A percentile compares a stretch with the other conserved stretches of the same genome.
phyloP scores from a whole-genome alignment of 768 basidiomycete genomes.

The Baorangia bicolor region DNA sequence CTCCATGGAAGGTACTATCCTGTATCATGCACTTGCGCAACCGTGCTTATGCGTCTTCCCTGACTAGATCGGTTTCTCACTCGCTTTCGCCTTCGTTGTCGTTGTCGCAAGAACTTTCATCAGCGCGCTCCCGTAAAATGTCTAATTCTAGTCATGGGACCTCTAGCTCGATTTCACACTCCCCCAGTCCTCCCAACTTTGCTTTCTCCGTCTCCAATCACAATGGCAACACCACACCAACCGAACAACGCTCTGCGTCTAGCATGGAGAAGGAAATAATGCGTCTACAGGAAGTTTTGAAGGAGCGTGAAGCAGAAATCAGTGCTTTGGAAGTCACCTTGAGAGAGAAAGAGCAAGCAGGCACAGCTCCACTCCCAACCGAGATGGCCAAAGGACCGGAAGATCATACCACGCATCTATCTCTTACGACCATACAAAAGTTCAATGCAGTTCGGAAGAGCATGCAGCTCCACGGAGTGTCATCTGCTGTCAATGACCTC shows the following conservation, averaged over 20 bases:
- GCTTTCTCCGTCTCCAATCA: slow-evolving; percentile 53
- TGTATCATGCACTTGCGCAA: background rate
- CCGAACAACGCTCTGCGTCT: slow-evolving; percentile 70
- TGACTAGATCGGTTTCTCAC: slow-evolving; percentile 80
- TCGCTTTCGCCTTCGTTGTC: slow-evolving; percentile 94
- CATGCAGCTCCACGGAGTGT: slow-evolving; percentile 52
- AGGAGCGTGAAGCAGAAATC: slow-evolving; percentile 92
- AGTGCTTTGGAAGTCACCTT: slow-evolving; percentile 60
- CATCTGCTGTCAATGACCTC: slow-evolving; percentile 24
- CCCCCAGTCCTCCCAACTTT: slow-evolving; percentile 57
- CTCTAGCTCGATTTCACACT: slow-evolving; percentile 62
- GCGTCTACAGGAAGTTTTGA: slow-evolving; percentile 90
- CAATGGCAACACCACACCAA: slow-evolving; percentile 21
- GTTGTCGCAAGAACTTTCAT: slow-evolving; percentile 95
- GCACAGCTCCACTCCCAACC: background rate
- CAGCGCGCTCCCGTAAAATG: slow-evolving; percentile 80
- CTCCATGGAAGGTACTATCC: slow-evolving; percentile 74
- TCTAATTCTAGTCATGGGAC: slow-evolving; percentile 77
- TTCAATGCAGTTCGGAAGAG: slow-evolving; percentile 73
- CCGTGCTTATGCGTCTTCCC: slow-evolving; percentile 12
- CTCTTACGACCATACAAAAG: slow-evolving; percentile 69
- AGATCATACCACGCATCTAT: slow-evolving; percentile 44
- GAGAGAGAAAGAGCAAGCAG: slow-evolving; percentile 35
- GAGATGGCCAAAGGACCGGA: slow-evolving; percentile 15
- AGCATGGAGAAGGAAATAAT: slow-evolving; percentile 95